Conservation (phyloP, 2,329 filamentous ascomycete genomes). For the Zopfia rhizophila region DNA sequence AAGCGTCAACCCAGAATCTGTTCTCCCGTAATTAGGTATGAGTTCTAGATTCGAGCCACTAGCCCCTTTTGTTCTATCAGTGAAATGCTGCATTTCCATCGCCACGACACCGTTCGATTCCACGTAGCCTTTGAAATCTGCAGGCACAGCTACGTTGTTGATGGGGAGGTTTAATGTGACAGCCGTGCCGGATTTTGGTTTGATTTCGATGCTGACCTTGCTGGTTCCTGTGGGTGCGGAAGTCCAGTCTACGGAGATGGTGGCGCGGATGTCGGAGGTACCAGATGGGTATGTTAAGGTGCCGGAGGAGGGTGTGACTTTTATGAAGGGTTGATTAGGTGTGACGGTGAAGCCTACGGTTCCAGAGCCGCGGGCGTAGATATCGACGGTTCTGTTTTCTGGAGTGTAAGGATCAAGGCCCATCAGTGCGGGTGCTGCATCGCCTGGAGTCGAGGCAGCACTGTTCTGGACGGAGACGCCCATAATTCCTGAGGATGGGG, state of each 20-base stretch:
- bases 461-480: conserved; percentile 69
- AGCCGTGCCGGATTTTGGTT: conserved; percentile 25
- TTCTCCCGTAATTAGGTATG: conserved; percentile 39
- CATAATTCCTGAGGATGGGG: conserved; percentile 30
- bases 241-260: conserved; percentile 36
- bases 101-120: conserved; percentile 33
- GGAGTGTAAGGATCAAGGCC: conserved; percentile 36
- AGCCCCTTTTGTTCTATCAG: conserved; percentile 14
- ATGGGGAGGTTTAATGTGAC: conserved; percentile 31
- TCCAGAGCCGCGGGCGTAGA: conserved; percentile 36
- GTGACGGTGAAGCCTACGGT: conserved; percentile 32
- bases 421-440: conserved; percentile 43
- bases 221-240: conserved; percentile 26
- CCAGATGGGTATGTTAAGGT: conserved; percentile 36
- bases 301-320: conserved; percentile 28
- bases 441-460: conserved; percentile 72
- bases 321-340: conserved; percentile 28
- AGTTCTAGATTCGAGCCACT: conserved; percentile 13
- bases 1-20: conserved; percentile 34
- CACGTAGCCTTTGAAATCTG: conserved; percentile 31
- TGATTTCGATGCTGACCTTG: conserved; percentile 29
- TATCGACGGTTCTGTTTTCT: conserved; percentile 40
- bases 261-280: conserved; percentile 33
- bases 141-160: conserved; percentile 25
- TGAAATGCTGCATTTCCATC: conserved; percentile 33